Evolutionary conservation across 805 yeast species (phyloP).

Genomic region (Candida arabinofermentans): DNA sequence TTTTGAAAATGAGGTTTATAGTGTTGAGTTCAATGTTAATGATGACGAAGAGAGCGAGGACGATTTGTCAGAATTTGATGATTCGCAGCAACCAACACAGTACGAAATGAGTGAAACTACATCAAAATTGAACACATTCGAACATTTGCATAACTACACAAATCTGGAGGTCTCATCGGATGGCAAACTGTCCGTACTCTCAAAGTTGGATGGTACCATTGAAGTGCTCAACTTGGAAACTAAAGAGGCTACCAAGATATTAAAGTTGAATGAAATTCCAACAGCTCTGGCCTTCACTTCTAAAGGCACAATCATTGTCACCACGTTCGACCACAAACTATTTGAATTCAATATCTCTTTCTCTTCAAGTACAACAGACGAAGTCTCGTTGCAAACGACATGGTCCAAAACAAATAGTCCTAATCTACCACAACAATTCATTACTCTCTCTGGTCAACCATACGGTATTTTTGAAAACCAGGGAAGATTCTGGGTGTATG

Average conservation of each 20-base stretch:
- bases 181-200: conserved; percentile 46
- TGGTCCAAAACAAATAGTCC: conserved; percentile 85
- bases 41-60: conserved; percentile 35
- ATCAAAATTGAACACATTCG: conserved; percentile 1
- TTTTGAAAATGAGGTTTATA: conserved; percentile 52
- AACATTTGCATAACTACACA: conserved; percentile 47
- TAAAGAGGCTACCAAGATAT: conserved; percentile 37
- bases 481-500: conserved; percentile 76
- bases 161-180: conserved; percentile 46
- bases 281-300: conserved; percentile 57
- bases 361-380: conserved; percentile 6
- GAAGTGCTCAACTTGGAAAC: conserved; percentile 41
- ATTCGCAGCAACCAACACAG: conserved; percentile 31
- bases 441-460: conserved; percentile 58
- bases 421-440: conserved; percentile 62
- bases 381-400: conserved; percentile 42
- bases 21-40: conserved; percentile 35
- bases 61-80: conserved; percentile 34
- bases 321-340: conserved; percentile 71
- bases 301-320: conserved; percentile 48
- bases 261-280: conserved; percentile 56
- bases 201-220: conserved; percentile 64
- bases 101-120: conserved; percentile 28
- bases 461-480: conserved; percentile 57
- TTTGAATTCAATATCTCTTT: conserved; percentile 60